A percentile compares a stretch with the other conserved stretches of the same genome.
These are phyloP conservation scores for Wickerhamomyces chaumierensis DNA, from an alignment of 805 yeast species.

Conservation along the genomic window DNA sequence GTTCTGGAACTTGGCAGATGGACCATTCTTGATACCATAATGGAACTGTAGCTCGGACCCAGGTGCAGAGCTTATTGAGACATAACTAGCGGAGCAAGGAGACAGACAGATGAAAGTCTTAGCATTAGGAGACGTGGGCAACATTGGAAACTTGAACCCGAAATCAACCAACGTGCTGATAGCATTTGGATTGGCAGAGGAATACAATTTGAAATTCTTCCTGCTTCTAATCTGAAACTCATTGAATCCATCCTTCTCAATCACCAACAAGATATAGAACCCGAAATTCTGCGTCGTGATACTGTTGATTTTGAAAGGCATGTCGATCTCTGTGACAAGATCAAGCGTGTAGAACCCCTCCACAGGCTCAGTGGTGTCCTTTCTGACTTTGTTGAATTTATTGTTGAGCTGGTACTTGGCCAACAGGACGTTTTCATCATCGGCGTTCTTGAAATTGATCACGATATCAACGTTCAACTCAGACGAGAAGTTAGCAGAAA, in stretches of 20 bases:
- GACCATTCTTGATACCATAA: constrained; percentile 1
- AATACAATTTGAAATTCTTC: constrained; percentile 14
- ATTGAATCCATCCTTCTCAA: constrained; percentile 25
- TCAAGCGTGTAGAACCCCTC: constrained; percentile 13
- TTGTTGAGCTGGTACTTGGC: constrained; percentile 15
- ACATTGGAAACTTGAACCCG: constrained; percentile 37
- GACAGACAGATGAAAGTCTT: constrained; percentile 33
- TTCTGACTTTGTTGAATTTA: constrained; percentile 13
- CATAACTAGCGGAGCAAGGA: constrained; percentile 37
- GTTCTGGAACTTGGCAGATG: constrained; percentile 1
- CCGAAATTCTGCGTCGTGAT: constrained; percentile 28
- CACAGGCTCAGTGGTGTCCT: constrained; percentile 6
- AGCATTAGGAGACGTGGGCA: constrained; percentile 12
- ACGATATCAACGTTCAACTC: constrained; percentile 36
- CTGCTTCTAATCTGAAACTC: constrained; percentile 34
- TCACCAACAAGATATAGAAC: constrained; percentile 26
- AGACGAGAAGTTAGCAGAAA: constrained; percentile 33
- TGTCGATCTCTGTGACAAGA: constrained; percentile 12
- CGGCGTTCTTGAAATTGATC: constrained; percentile 24
- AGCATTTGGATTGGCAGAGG: constrained; percentile 18
- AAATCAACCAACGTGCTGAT: constrained; percentile 37
- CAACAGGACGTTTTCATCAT: constrained; percentile 10
- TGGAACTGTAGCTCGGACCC: constrained; percentile 6
- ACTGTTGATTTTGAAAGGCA: constrained; percentile 18
- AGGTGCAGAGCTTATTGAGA: constrained; percentile 17